These are phyloP conservation scores for Cryphonectria parasitica DNA, from an alignment of 2,329 filamentous ascomycete species.

Conservation along the genomic window DNA sequence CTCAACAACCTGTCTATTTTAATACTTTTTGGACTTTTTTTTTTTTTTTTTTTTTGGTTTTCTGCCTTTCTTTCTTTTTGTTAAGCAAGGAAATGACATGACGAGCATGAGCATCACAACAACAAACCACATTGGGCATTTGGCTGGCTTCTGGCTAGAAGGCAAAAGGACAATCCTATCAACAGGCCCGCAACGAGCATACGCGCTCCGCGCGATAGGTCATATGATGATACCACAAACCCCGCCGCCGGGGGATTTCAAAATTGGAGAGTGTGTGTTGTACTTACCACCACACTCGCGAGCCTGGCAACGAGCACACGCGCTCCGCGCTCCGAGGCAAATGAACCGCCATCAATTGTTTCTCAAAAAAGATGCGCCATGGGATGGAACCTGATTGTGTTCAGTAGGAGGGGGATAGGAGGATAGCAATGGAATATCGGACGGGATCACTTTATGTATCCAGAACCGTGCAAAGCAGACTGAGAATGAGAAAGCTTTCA, in stretches of 20 bases:
- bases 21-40: slow-evolving; percentile 5
- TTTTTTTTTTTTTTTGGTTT: no score
- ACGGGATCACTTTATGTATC: not conserved
- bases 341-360: slow-evolving; percentile 24
- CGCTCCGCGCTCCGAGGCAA: slow-evolving; percentile 29
- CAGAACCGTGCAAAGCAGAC: slow-evolving; percentile 10
- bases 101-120: slow-evolving; percentile 20
- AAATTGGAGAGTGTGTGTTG: slow-evolving; percentile 13
- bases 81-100: slow-evolving; percentile 4
- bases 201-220: slow-evolving; percentile 31
- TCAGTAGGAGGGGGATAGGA: not conserved
- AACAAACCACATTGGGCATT: slow-evolving; percentile 18
- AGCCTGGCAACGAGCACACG: slow-evolving; percentile 31
- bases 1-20: not conserved
- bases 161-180: slow-evolving; percentile 24
- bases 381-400: slow-evolving; percentile 16
- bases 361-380: slow-evolving; percentile 7
- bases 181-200: slow-evolving; percentile 30
- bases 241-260: slow-evolving; percentile 13
- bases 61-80: not conserved
- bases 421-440: slow-evolving; percentile 3
- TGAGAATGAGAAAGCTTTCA: slow-evolving; percentile 10
- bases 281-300: slow-evolving; percentile 17
- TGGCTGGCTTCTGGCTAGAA: slow-evolving; percentile 17
- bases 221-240: slow-evolving; percentile 29